These are phyloP conservation scores for Heterobasidion occidentale DNA, from an alignment of 1,284 basidiomycete genomes.

Conservation along the genomic window DNA sequence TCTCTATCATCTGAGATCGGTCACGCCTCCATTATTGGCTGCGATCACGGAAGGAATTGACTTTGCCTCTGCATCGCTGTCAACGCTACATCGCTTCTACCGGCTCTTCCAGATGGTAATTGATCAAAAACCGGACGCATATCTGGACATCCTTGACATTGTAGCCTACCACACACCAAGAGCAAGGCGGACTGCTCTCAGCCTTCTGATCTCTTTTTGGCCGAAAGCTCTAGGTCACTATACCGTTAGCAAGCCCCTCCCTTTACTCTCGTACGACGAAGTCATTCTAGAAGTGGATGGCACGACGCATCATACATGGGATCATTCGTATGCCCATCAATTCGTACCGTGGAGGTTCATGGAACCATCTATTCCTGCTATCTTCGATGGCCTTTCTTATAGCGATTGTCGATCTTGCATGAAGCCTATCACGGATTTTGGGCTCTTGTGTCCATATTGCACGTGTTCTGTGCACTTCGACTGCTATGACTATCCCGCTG, in stretches of 20 bases:
- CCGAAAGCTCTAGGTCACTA: slow-evolving; percentile 62
- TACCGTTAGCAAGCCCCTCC: slow-evolving; percentile 42
- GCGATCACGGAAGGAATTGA: slow-evolving; percentile 51
- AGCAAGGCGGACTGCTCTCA: slow-evolving; percentile 47
- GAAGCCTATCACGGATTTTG: slow-evolving; percentile 46
- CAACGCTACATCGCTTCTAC: slow-evolving; percentile 44
- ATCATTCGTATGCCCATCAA: slow-evolving; percentile 45
- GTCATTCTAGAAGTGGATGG: slow-evolving; percentile 3
- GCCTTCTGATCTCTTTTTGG: slow-evolving; percentile 55
- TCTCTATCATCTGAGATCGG: slow-evolving; percentile 51
- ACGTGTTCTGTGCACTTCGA: slow-evolving; percentile 60
- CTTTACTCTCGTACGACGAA: slow-evolving; percentile 18
- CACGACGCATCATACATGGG: slow-evolving; percentile 12
- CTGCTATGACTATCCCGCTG: slow-evolving; percentile 65
- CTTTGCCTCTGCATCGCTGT: slow-evolving; percentile 21
- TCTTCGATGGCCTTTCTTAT: slow-evolving; percentile 28
- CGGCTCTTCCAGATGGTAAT: slow-evolving; percentile 53
- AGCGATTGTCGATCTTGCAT: slow-evolving; percentile 48
- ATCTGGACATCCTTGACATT: slow-evolving; percentile 63
- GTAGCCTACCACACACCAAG: slow-evolving; percentile 54
- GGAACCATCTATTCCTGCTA: slow-evolving; percentile 17
- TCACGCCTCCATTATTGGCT: slow-evolving; percentile 51
- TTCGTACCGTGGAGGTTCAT: slow-evolving; percentile 62
- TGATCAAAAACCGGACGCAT: slow-evolving; percentile 55
- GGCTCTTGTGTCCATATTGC: slow-evolving; percentile 59